Percentiles rank a stretch among this genome's conserved stretches.
Evolutionary conservation across 2,329 filamentous ascomycete genomes (phyloP).

Genomic region (Raffaelea arxii): DNA sequence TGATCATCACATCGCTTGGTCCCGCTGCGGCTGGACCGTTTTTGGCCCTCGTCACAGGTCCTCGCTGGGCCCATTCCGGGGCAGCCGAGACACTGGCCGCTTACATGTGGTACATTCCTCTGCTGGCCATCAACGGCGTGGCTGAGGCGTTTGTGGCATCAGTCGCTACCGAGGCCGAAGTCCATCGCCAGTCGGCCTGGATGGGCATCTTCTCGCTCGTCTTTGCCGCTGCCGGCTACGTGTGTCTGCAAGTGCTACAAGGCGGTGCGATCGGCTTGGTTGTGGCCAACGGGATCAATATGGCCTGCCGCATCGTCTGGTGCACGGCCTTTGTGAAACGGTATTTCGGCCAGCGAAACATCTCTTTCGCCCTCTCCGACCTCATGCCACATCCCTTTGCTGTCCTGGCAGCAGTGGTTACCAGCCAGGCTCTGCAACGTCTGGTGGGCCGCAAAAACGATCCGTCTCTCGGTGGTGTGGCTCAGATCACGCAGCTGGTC

Average conservation of each 20-base stretch:
- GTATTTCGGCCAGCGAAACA: conserved; percentile 46
- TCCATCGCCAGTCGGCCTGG: conserved; percentile 69
- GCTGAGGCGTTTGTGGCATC: conserved; percentile 88
- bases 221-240: conserved; percentile 65
- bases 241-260: conserved; percentile 59
- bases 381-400: conserved; percentile 34
- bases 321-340: conserved; percentile 60
- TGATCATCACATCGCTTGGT: conserved; percentile 59
- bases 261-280: conserved; percentile 76
- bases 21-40: conserved; percentile 66
- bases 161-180: conserved; percentile 64
- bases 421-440: conserved; percentile 29
- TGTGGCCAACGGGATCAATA: conserved; percentile 80
- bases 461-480: conserved; percentile 19
- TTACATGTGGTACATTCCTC: conserved; percentile 89
- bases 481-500: conserved; percentile 29
- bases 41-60: conserved; percentile 66
- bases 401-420: conserved; percentile 32
- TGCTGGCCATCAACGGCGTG: conserved; percentile 85
- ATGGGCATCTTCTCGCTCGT: conserved; percentile 74
- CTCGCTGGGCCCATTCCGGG: conserved; percentile 63
- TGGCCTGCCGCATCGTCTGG: conserved; percentile 77
- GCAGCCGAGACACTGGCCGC: conserved; percentile 52
- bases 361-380: conserved; percentile 27
- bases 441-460: conserved; percentile 13